phyloP scores from a whole-genome alignment of 169 alveolate genomes.

The Plasmodium relictum region DNA sequence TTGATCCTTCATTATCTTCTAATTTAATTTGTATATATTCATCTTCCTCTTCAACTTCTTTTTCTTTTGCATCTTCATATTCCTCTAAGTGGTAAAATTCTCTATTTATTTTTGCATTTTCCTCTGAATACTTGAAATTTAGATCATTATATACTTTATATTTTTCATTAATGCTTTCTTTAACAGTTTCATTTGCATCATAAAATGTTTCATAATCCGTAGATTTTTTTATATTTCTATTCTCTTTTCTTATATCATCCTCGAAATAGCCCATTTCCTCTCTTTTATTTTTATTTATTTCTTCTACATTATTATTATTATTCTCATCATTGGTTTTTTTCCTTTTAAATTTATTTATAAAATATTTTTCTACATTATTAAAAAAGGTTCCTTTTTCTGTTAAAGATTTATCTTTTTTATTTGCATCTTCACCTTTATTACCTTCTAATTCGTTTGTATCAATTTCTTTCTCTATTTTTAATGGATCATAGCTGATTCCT shows the following conservation, averaged over 20 bases:
- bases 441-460: not conserved
- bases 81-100: not conserved
- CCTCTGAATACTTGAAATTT: not conserved
- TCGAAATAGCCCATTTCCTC: constrained; percentile 32
- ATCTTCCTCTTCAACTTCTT: constrained; percentile 5
- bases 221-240: constrained; percentile 1
- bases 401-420: not conserved
- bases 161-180: not conserved
- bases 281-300: constrained; percentile 24
- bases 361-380: constrained; percentile 1
- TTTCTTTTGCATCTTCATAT: constrained; percentile 15
- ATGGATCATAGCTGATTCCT: not conserved
- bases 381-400: not conserved
- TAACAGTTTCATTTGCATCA: constrained; percentile 1
- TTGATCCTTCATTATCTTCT: constrained; percentile 53
- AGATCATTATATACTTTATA: not conserved
- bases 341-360: constrained; percentile 4
- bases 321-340: constrained; percentile 2
- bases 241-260: constrained; percentile 12
- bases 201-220: not conserved
- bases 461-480: not conserved
- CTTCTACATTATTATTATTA: not conserved
- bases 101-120: not conserved
- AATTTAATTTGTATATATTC: constrained; percentile 70
- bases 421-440: constrained; percentile 1